A percentile compares a stretch with the other conserved stretches of the same genome.
Conservation (phyloP, 2,329 filamentous ascomycete genomes). For the Pseudogymnoascus destructans region DNA sequence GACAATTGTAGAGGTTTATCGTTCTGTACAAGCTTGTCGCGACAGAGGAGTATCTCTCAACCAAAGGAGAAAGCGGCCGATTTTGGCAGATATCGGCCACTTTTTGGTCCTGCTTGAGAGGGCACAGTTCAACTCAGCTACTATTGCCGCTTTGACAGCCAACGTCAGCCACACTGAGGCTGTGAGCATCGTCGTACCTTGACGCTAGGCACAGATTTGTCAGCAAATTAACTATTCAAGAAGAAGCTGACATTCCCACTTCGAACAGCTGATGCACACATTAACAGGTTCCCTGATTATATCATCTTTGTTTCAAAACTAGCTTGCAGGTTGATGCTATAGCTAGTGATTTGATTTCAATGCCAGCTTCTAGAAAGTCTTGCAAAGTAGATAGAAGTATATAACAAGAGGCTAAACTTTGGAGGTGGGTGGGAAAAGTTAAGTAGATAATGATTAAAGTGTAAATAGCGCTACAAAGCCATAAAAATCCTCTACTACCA, state of each 20-base stretch:
- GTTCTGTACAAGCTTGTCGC: not conserved
- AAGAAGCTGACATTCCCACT: not conserved
- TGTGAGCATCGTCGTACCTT: not conserved
- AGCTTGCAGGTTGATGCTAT: no score
- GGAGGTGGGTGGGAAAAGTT: not conserved
- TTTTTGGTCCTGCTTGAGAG: not conserved
- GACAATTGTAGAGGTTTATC: not conserved
- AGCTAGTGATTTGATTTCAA: not conserved
- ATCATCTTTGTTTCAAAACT: no score
- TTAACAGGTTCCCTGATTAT: not conserved
- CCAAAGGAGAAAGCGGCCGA: not conserved
- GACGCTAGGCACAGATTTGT: not conserved
- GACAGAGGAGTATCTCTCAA: not conserved
- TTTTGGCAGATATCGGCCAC: not conserved
- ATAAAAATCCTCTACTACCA: not conserved
- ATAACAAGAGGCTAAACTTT: not conserved
- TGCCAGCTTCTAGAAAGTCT: not conserved
- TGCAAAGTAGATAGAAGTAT: not conserved
- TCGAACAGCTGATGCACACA: no score
- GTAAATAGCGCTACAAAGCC: not conserved
- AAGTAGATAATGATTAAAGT: not conserved
- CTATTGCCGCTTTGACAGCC: not conserved
- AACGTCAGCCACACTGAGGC: not conserved
- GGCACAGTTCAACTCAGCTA: not conserved
- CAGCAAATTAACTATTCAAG: slow-evolving; percentile 1